Conservation (phyloP, 495 filamentous ascomycete genomes). For the Darksidea phi region DNA sequence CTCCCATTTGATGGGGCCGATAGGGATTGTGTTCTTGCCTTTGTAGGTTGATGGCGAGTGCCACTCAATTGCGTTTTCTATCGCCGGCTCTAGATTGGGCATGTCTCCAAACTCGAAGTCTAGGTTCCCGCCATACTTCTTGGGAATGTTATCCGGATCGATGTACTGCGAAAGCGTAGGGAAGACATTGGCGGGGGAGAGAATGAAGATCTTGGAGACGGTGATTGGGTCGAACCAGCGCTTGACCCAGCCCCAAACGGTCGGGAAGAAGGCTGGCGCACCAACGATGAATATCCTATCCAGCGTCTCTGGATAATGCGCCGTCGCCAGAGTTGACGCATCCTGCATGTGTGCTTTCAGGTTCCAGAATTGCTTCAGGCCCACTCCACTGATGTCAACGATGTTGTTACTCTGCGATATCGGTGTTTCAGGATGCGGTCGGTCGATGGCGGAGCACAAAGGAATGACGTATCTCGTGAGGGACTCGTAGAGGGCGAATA, state of each 20-base stretch:
- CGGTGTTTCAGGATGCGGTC: slow-evolving; percentile 69
- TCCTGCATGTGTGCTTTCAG: slow-evolving; percentile 89
- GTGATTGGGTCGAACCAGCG: slow-evolving; percentile 94
- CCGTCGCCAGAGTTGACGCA: slow-evolving; percentile 78
- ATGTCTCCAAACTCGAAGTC: slow-evolving; percentile 75
- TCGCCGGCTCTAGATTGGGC: slow-evolving; percentile 64
- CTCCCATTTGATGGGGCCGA: slow-evolving; percentile 44
- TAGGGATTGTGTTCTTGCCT: slow-evolving; percentile 38
- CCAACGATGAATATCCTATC: slow-evolving; percentile 88
- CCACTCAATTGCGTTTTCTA: slow-evolving; percentile 42
- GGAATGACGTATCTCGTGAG: slow-evolving; percentile 84
- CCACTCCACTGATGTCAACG: slow-evolving; percentile 79
- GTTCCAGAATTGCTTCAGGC: slow-evolving; percentile 91
- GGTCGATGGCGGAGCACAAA: slow-evolving; percentile 66
- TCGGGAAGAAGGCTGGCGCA: slow-evolving; percentile 86
- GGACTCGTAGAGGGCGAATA: slow-evolving; percentile 88
- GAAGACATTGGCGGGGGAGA: slow-evolving; percentile 65
- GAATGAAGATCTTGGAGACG: slow-evolving; percentile 89
- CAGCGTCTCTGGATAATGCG: slow-evolving; percentile 87
- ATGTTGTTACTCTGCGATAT: slow-evolving; percentile 87
- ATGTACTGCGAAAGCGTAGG: slow-evolving; percentile 76
- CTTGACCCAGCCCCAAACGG: slow-evolving; percentile 94
- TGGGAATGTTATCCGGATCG: slow-evolving; percentile 75
- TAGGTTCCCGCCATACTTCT: slow-evolving; percentile 78
- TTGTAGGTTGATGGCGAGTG: slow-evolving; percentile 29